Base-by-base conservation (phyloP, 2,329 filamentous ascomycete genomes). In the Fusarium mangiferae region DNA sequence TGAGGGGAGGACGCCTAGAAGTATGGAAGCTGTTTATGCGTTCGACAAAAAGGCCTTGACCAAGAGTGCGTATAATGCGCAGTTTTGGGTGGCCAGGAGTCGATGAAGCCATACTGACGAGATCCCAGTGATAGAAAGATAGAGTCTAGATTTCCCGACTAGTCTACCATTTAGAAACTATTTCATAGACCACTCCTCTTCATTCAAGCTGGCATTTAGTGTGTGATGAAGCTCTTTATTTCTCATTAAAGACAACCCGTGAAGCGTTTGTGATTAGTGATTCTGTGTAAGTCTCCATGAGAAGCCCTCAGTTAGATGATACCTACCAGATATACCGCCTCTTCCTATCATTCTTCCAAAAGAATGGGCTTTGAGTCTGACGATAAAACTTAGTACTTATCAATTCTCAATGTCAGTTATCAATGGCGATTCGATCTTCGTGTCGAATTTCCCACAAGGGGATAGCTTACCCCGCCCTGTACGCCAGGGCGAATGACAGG, bases 51-150 rank as follows among this genome's bases (percentile, higher is more conserved):
- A 77, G 61, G 86, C 87, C 0, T 74, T 90, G 77, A 87, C 83
- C 0, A 85, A 82, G 66, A 89, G 88, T 78, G 86, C 85, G 6
- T 90, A 90, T 68, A 80, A 84, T 59, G 87, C 87, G 30, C 88
- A 90, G 76, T 86, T 85, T 38, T 90, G 88, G 89, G 82, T 87
- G 7, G 88, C 86, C 1, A 74, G 28, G 30, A 75, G 35, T 74
- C 72, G 0, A 58, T 36, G 61, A 74, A 73, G 36, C 51, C 57
- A 7, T 73, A 69, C 2, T 2, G 24, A 13, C 6, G 17, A 56
- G 6, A n/a, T 13, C 6, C 0, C 3, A 38, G n/a, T 5, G 3
- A 17, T 41, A 11, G 6, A 55, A 41, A 4, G 15, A n/a, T 1
- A 30, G 11, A 55, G 0, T 6, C 18, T 0, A 14, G 15, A 24